These are phyloP conservation scores for Podaxis sp. DNA, from an alignment of 768 basidiomycete genomes.

Conservation along the genomic window DNA sequence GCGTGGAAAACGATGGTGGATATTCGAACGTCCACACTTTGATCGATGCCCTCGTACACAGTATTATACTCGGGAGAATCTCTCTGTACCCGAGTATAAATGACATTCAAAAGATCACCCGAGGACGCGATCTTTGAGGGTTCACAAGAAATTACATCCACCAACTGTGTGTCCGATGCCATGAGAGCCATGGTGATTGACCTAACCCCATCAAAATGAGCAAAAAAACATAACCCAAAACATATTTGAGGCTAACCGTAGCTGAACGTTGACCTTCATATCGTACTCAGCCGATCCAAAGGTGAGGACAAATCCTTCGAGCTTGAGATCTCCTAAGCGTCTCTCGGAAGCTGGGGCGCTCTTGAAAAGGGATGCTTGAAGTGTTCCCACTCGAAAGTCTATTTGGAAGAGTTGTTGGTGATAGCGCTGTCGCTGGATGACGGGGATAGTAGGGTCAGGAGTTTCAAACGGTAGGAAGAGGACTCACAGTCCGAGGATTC, in stretches of 20 bases:
- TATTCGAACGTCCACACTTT: slow-evolving; percentile 81
- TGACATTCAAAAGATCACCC: slow-evolving; percentile 73
- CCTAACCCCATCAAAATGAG: slow-evolving; percentile 34
- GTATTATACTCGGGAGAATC: slow-evolving; percentile 84
- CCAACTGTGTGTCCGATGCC: slow-evolving; percentile 50
- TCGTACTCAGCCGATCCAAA: slow-evolving; percentile 81
- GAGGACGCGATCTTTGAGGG: slow-evolving; percentile 39
- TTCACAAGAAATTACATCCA: slow-evolving; percentile 68
- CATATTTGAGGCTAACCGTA: slow-evolving; percentile 49
- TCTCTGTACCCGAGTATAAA: slow-evolving; percentile 78
- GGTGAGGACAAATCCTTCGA: slow-evolving; percentile 75
- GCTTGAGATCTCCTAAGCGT: slow-evolving; percentile 72
- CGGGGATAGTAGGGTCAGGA: neutral
- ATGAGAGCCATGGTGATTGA: slow-evolving; percentile 76
- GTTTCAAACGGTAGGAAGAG: neutral
- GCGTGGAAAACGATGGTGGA: slow-evolving; percentile 90
- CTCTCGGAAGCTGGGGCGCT: slow-evolving; percentile 63
- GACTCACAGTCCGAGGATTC: slow-evolving; percentile 51
- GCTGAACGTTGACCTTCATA: slow-evolving; percentile 81
- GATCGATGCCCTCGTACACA: slow-evolving; percentile 82
- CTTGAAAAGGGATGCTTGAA: slow-evolving; percentile 79
- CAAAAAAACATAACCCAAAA: neutral
- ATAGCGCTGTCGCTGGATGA: slow-evolving; percentile 38
- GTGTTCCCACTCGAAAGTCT: slow-evolving; percentile 81
- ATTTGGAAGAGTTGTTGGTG: slow-evolving; percentile 75